Evolutionary conservation across 2,329 filamentous ascomycete genomes (phyloP), one percentile per base, ranked within the genome.

Genomic region (Aspergillus fumigatus): DNA sequence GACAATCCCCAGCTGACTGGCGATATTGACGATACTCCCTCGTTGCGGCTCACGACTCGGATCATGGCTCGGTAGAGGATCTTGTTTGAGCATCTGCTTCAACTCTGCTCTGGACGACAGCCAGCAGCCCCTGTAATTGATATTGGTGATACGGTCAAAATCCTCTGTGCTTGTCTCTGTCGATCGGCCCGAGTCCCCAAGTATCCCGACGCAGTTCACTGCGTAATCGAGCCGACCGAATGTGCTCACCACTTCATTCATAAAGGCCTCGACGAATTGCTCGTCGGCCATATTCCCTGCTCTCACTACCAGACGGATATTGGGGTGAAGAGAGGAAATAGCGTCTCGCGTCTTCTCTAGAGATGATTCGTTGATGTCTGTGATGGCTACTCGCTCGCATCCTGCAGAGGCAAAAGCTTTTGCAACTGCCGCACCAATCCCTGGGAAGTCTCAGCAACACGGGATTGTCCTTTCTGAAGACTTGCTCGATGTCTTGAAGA

Each of bases 51-150:
- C 68, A 6, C 69, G 67, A 9, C 58, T 59, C 2, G 62, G 48
- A 52, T 71, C 68, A 50, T 80, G 77, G 1, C 70, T 75, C 1
- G 65, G 59, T 3, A 80, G 64, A 4, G 74, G 74, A 7, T 79
- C 67, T 52, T 82, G 79, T 26, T 68, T 61, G 3, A 80, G 32
- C 80, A 84, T 83, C 21, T 74, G 71, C 3, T 61, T 64, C 1
- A 83, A 62, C 4, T 74, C 75, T 2, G 76, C 76, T 1, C 78
- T 67, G 0, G 79, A 79, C 3, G 70, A 76, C 6, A 83, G 67
- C 80, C 75, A 83, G 3, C 70, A 77, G 1, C 74, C 82, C 17
- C 76, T 76, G 61, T 84, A 84, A 60, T 86, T 86, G 63, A 85
- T 75, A 43, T 71, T 75, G 40, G 79, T 84, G 49, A 85, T 74